Evolutionary conservation across 768 basidiomycete genomes (phyloP).

Genomic region (Hericium erinaceus): DNA sequence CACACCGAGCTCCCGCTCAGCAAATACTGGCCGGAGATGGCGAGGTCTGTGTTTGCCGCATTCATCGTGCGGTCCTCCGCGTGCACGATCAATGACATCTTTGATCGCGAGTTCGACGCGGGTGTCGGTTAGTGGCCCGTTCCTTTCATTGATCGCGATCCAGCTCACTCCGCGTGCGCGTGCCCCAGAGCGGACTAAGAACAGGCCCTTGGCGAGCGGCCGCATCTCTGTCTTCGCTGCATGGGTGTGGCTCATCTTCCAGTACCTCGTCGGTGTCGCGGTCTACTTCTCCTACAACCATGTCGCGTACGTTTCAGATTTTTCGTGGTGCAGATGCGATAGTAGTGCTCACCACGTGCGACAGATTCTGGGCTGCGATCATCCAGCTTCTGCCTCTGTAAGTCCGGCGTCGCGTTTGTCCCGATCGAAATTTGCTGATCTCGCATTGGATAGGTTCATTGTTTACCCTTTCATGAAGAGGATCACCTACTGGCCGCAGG

Average conservation of each 20-base stretch:
- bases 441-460: constrained; percentile 15
- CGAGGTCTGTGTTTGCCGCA: neutral
- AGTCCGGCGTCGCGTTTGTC: neutral
- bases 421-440: neutral
- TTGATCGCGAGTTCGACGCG: constrained; percentile 19
- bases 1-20: neutral
- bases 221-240: constrained; percentile 15
- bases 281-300: constrained; percentile 8
- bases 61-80: constrained; percentile 9
- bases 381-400: constrained; percentile 14
- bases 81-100: constrained; percentile 16
- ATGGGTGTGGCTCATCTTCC: constrained; percentile 11
- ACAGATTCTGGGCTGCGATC: constrained; percentile 11
- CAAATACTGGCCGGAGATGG: neutral
- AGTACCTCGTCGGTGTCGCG: constrained; percentile 12
- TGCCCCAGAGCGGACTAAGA: constrained; percentile 2
- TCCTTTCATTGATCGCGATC: neutral
- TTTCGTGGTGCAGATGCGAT: neutral
- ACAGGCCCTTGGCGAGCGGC: constrained; percentile 13
- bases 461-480: constrained; percentile 49
- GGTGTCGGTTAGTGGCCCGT: constrained; percentile 20
- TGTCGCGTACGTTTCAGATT: neutral
- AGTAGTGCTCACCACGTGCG: too few relatives aligned
- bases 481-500: constrained; percentile 53
- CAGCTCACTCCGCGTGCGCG: neutral